Percentiles rank a stretch among this genome's conserved stretches.
phyloP scores from a whole-genome alignment of 352 stramenopile species.

The Globisporangium paroecandrum region DNA sequence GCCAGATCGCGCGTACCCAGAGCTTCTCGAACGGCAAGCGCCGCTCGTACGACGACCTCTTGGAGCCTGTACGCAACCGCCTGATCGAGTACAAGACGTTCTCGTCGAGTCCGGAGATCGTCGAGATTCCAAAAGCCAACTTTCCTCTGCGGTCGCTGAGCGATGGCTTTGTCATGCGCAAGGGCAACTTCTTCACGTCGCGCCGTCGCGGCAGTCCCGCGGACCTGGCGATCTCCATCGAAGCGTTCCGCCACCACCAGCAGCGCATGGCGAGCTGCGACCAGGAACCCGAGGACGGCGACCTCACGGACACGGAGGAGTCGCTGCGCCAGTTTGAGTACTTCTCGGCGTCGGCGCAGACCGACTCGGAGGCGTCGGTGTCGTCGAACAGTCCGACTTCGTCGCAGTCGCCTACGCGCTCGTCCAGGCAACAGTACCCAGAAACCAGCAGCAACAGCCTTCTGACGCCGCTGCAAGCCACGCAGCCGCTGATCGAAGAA shows the following conservation, averaged over 20 bases:
- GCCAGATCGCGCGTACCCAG: constrained; percentile 23
- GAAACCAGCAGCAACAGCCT: constrained; percentile 11
- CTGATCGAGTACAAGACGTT: constrained; percentile 86
- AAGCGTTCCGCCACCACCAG: constrained; percentile 70
- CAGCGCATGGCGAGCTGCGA: constrained; percentile 50
- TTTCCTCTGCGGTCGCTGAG: constrained; percentile 74
- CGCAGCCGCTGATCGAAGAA: constrained; percentile 20
- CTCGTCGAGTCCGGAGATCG: constrained; percentile 34
- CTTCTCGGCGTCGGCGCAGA: constrained; percentile 26
- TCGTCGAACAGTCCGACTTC: constrained; percentile 8
- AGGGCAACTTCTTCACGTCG: constrained; percentile 53
- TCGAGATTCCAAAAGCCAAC: constrained; percentile 51
- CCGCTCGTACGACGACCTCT: constrained; percentile 69
- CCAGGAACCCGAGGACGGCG: constrained; percentile 28
- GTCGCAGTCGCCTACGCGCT: constrained; percentile 22
- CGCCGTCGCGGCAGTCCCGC: constrained; percentile 68
- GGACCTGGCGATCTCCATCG: constrained; percentile 71
- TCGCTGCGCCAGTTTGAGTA: constrained; percentile 31
- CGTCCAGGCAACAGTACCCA: constrained; percentile 20
- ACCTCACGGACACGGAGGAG: constrained; percentile 44
- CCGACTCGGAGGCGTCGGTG: neutral
- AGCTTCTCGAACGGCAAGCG: constrained; percentile 56
- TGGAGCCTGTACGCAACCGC: constrained; percentile 67
- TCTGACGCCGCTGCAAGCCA: constrained; percentile 16
- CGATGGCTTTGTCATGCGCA: constrained; percentile 70